Evolutionary conservation across 345 rosid species (phyloP).

Genomic region (Eutrema heterophyllum): DNA sequence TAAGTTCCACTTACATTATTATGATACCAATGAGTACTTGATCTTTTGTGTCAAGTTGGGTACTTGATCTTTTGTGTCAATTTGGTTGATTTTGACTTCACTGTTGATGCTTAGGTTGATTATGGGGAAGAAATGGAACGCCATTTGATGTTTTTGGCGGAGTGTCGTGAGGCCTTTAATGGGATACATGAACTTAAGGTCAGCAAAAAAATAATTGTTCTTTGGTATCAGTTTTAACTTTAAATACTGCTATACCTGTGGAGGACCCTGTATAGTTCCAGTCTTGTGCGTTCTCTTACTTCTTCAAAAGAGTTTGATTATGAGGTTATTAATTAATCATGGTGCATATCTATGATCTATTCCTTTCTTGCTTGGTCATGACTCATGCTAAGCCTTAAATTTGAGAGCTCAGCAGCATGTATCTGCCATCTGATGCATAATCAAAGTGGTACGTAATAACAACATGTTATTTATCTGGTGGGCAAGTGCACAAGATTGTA

Average conservation of each 20-base stretch:
- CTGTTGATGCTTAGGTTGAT: slow-evolving; percentile 58
- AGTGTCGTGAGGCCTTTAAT: slow-evolving; percentile 77
- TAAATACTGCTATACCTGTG: slow-evolving; percentile 3
- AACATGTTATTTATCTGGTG: background rate
- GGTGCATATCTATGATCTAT: background rate
- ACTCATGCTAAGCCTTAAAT: background rate
- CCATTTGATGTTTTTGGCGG: slow-evolving; percentile 71
- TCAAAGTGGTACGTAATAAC: background rate
- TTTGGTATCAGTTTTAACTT: background rate
- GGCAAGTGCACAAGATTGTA: background rate
- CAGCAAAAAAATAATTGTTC: slow-evolving; percentile 16
- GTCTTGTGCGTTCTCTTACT: background rate
- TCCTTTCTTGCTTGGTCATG: slow-evolving; percentile 4
- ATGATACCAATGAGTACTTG: background rate
- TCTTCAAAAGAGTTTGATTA: background rate
- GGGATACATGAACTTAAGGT: slow-evolving; percentile 72
- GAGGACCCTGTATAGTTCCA: slow-evolving; percentile 5
- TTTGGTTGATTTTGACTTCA: slow-evolving; percentile 19
- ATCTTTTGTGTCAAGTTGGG: no score
- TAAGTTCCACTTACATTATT: slow-evolving; percentile 7
- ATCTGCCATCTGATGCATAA: background rate
- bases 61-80: slow-evolving; percentile 19
- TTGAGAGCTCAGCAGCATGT: background rate
- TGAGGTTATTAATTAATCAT: background rate
- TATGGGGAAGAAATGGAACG: slow-evolving; percentile 59